Base-by-base conservation (phyloP, 2,329 filamentous ascomycete species). In the Cyphellophora europaea region DNA sequence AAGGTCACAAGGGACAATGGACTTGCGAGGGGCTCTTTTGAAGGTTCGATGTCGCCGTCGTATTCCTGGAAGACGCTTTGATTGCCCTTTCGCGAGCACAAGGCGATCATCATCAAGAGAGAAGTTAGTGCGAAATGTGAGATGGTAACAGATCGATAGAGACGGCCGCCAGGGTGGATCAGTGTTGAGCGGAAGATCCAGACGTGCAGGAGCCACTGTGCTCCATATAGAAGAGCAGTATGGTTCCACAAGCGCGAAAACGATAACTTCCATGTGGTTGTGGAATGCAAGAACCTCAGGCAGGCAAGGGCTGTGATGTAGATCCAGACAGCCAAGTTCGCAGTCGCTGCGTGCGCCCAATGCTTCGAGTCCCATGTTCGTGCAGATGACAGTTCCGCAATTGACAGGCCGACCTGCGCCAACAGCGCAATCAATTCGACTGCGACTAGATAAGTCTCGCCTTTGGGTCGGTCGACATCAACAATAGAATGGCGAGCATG, bases 41-140 rank as follows among this genome's bases (percentile, higher is more conserved):
- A 89, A 13, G 91, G 91, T 52, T 89, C 77, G 33, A 98, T 74
- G 19, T 81, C 82, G 41, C 83, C 85, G 58, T 95, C 88, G 67
- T 88, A 88, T 58, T 94, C 86, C 51, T 96, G 58, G 30, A 88
- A 61, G 10, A 98, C 83, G 3, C 82, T 77, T 59, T 86, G 91
- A 59, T 96, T 96, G 29, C 91, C 91, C 62, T 87, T 91, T 45
- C 91, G 78, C 42, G 86, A 93, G 33, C 79, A 82, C 37, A 93
- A 59, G 28, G 85, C 77, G 54, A 95, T 79, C 30, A 74, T 57
- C 35, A 87, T 78, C 10, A 98, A 71, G 10, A 93, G 55, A 1
- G 81, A 79, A 5, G 74, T 76, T 40, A 96, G 64, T 2, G 67
- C 65, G 52, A 96, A 96, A 50, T 93, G 78, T 40, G 73, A 61